Percentiles rank a stretch among this genome's conserved stretches.
Conservation (phyloP, 257 asterid genomes). For the Rehmannia glutinosa region DNA sequence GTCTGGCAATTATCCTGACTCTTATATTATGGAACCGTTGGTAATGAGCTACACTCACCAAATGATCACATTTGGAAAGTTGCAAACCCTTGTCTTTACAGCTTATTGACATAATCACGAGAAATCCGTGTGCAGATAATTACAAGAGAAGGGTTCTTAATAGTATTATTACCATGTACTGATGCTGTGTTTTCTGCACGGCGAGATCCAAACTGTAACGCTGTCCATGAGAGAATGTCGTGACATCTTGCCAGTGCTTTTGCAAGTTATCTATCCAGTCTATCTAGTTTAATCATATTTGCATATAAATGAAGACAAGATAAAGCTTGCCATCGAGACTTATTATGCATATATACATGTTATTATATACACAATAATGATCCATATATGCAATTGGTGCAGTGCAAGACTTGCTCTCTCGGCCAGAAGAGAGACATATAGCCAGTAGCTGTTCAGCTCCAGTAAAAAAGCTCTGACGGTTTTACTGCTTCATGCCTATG, state of each 20-base stretch:
- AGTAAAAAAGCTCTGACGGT: too few species aligned
- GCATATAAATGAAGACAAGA: conserved; percentile 8
- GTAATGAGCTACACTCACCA: too few species aligned
- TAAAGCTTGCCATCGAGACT: conserved; percentile 6
- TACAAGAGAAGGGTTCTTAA: too few species aligned
- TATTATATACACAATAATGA: neutral
- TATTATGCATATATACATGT: too few species aligned
- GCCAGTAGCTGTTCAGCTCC: too few species aligned
- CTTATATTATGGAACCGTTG: conserved; percentile 24
- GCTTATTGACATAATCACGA: neutral
- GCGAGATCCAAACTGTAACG: conserved; percentile 87
- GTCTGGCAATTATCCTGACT: conserved; percentile 37
- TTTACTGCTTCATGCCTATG: too few species aligned
- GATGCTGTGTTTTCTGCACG: conserved; percentile 90
- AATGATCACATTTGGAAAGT: conserved; percentile 95
- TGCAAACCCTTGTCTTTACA: conserved; percentile 30
- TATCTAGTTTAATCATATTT: too few species aligned
- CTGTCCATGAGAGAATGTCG: conserved; percentile 96
- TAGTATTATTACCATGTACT: conserved; percentile 10
- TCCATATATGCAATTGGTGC: conserved; percentile 33
- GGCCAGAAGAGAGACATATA: too few species aligned
- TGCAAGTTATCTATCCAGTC: conserved; percentile 64
- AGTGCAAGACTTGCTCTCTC: conserved; percentile 90
- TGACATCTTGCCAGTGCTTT: conserved; percentile 91
- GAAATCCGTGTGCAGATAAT: neutral